A percentile compares a stretch with the other conserved stretches of the same genome.
Evolutionary conservation across 306 rosid genomes (phyloP).

Genomic region (Urtica urens): DNA sequence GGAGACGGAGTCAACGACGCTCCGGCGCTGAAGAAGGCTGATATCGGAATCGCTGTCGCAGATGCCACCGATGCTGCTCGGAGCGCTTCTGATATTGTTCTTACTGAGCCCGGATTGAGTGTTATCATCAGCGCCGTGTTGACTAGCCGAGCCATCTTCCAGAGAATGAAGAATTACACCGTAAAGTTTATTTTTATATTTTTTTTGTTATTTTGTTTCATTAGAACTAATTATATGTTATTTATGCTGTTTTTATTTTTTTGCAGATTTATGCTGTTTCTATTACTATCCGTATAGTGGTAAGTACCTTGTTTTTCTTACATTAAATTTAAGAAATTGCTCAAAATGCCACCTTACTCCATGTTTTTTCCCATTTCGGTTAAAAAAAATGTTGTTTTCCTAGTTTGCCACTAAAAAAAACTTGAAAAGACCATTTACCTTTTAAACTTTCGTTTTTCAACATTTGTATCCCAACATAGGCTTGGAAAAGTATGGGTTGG

Average conservation of each 20-base stretch:
- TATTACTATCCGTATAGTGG: conserved; percentile 97
- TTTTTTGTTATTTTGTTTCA: background rate
- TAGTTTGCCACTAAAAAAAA: too few species aligned
- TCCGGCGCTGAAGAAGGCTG: conserved; percentile 98
- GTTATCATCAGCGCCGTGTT: conserved; percentile 96
- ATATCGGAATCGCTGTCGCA: conserved; percentile 97
- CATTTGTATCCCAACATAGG: too few species aligned
- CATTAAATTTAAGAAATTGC: too few species aligned
- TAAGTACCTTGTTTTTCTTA: conserved; percentile 32
- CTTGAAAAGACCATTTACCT: too few species aligned
- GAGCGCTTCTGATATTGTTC: conserved; percentile 95
- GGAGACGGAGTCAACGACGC: conserved; percentile 99
- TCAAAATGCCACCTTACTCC: too few species aligned
- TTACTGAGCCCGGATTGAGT: conserved; percentile 95
- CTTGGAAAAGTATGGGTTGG: too few species aligned
- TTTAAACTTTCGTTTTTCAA: background rate
- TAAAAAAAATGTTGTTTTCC: too few species aligned
- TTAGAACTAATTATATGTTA: too few species aligned
- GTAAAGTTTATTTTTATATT: conserved; percentile 30
- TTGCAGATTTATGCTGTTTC: conserved; percentile 96
- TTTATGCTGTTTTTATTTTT: background rate
- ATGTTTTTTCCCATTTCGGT: too few species aligned
- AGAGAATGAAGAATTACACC: conserved; percentile 97
- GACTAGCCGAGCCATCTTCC: conserved; percentile 96
- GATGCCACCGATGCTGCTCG: conserved; percentile 99